Base-by-base conservation (phyloP, 805 yeast species). In the Sugiyamaella marilandica region DNA sequence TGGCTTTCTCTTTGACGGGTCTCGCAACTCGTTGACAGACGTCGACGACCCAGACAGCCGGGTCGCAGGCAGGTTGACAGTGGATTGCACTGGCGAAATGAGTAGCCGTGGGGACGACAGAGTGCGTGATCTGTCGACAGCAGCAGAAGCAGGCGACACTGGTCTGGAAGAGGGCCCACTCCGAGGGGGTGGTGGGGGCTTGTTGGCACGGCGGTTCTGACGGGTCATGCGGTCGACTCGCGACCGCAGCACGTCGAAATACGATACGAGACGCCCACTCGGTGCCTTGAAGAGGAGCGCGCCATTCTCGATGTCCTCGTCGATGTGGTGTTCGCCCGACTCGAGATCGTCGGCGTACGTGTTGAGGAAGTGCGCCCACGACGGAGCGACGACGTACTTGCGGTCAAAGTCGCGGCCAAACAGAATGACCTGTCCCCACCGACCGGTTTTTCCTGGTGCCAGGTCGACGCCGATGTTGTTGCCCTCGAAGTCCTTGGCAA, bases 351-450 rank as follows among this genome's bases (percentile, higher is more conserved):
- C 88, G 26, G 91, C 95, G 66, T 90, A 84, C 49, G 79, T 77
- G 51, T 90, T 73, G 50, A 92, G 70, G 67, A 94, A 94, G 62
- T 87, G 94, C 14, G 95, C 96, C 84, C 95, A 92, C 52, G 85
- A 85, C 48, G 82, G 80, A 16, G 97, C 95, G 51, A 94, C 74
- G 36, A 87, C 91, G 68, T 80, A 89, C 67, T 92, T 92, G 36
- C 86, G 81, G 71, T 92, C 98, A 65, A 83, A 92, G 59, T 92
- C 98, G 65, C 97, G 83, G 37, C 99, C 99, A 68, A 87, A 92
- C 51, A 91, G 65, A 57, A 92, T 92, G 16, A 94, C 85, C 71
- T 92, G 99, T 36, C 98, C 99, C 79, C 86, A 82, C 53, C 74
- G 76, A 44, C 97, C 96, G 26, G 72, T 71, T 9, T 83, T 78